Evolutionary conservation across 768 basidiomycete genomes (phyloP), one percentile per base, ranked within the genome.

Genomic region (Russula vinacea): DNA sequence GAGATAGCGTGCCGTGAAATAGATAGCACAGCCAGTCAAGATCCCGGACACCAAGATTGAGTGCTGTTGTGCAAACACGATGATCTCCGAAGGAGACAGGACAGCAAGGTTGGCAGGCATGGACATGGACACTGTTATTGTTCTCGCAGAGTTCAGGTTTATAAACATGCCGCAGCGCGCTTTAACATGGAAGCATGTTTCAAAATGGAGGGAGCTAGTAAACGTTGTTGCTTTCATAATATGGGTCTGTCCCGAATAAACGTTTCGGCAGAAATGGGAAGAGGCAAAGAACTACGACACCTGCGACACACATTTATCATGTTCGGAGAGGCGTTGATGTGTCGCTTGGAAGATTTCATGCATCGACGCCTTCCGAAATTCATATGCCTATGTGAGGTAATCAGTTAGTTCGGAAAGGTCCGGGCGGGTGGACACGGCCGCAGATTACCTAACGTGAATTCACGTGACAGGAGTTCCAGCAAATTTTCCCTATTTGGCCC

Each of bases 1-100:
- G 19, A 66, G 24, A 29, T 67, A 66, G 24, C 65, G 67, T 17
- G 52, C n/a, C 5, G 44, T 40, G 16, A 60, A 32, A 16, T 54
- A 40, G 26, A 64, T 19, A 16, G 37, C 42, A 53, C 49, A 9
- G 29, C 56, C 52, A 14, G 45, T 14, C 2, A 42, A 16, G 24
- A 54, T 1, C 14, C 32, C 54, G 11, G 47, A 61, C 24, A 40
- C 22, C 5, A 57, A 50, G 54, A 11, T 10, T 10, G 32, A 26
- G 50, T 65, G 29, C 32, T 51, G 58, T 16, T 35, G 64, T 26
- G 35, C 29, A 10, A 42, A 17, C 19, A 39, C 16, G 32, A 52
- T 29, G 40, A 39, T 40, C 22, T 13, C 24, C 35, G 24, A 32
- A n/a, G 49, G 40, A 14, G 33, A 52, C 14, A 32, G 32, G 19